Conservation (phyloP, 2,329 filamentous ascomycete genomes). For the Calonectria crousiana region DNA sequence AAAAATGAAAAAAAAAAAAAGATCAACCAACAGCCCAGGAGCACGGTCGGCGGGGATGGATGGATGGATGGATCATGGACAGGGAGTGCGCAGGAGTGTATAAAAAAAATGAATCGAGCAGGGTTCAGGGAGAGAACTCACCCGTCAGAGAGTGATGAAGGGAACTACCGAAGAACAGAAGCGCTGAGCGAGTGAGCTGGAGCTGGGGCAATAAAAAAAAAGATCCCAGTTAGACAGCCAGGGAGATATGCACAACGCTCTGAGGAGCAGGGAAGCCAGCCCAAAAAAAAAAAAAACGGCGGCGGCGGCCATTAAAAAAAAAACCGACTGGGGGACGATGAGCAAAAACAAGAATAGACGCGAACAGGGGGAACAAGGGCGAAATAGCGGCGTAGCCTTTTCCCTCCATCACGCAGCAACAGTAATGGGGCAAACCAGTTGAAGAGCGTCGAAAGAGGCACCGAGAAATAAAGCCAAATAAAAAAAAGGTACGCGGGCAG, state of each 20-base stretch:
- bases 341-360: neutral
- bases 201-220: constrained; percentile 6
- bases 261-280: neutral
- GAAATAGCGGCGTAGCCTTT: neutral
- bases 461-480: neutral
- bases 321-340: neutral
- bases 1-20: neutral
- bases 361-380: neutral
- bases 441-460: neutral
- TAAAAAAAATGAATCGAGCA: constrained; percentile 23
- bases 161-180: constrained; percentile 7
- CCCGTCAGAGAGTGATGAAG: constrained; percentile 17
- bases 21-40: constrained; percentile 4
- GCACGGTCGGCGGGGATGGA: constrained; percentile 4
- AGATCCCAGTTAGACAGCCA: neutral
- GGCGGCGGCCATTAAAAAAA: neutral
- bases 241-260: neutral
- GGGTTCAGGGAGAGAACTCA: constrained; percentile 28
- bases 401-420: neutral
- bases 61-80: neutral
- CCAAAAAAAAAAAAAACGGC: neutral
- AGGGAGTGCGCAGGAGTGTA: neutral
- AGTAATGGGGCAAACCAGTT: neutral
- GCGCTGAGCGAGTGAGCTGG: constrained; percentile 20
- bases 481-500: neutral